A percentile compares a stretch with the other conserved stretches of the same genome.
Conservation (phyloP, 106 monocot species). For the Posidonia australis region DNA sequence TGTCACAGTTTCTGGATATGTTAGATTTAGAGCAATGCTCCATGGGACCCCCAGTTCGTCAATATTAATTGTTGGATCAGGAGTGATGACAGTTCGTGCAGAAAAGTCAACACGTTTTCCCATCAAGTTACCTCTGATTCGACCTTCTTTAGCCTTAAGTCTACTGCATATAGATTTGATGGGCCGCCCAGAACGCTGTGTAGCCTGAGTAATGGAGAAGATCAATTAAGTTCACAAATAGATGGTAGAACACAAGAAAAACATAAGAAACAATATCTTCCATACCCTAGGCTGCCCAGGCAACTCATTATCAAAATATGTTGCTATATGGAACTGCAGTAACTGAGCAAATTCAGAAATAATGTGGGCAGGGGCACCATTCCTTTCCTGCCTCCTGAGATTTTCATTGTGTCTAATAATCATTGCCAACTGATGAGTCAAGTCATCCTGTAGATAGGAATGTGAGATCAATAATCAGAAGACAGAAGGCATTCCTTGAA, state of each 20-base stretch:
- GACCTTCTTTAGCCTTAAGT: constrained; percentile 96
- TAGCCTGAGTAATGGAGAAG: constrained; percentile 43
- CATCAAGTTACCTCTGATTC: constrained; percentile 97
- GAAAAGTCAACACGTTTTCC: constrained; percentile 96
- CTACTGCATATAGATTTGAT: constrained; percentile 97
- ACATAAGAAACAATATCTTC: not conserved
- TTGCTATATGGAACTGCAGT: constrained; percentile 93
- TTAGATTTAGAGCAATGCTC: constrained; percentile 93
- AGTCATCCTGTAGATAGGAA: constrained; percentile 96
- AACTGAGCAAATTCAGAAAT: constrained; percentile 97
- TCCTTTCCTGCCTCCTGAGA: constrained; percentile 80
- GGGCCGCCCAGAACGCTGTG: constrained; percentile 86
- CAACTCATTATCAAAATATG: constrained; percentile 98
- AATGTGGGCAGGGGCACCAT: constrained; percentile 98
- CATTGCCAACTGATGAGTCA: constrained; percentile 98
- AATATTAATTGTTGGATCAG: constrained; percentile 93
- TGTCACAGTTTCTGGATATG: constrained; percentile 92
- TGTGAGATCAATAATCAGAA: too few relatives aligned
- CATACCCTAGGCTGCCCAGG: constrained; percentile 97
- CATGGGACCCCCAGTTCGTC: constrained; percentile 87
- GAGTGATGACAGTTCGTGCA: constrained; percentile 87
- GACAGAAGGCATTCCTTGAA: too few relatives aligned
- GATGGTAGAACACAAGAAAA: not conserved
- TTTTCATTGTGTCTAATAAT: constrained; percentile 97
- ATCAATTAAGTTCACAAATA: not conserved